Percentiles rank a stretch among this genome's conserved stretches.
Evolutionary conservation across 2,329 filamentous ascomycete genomes (phyloP).

Genomic region (Pseudogymnoascus sp.): DNA sequence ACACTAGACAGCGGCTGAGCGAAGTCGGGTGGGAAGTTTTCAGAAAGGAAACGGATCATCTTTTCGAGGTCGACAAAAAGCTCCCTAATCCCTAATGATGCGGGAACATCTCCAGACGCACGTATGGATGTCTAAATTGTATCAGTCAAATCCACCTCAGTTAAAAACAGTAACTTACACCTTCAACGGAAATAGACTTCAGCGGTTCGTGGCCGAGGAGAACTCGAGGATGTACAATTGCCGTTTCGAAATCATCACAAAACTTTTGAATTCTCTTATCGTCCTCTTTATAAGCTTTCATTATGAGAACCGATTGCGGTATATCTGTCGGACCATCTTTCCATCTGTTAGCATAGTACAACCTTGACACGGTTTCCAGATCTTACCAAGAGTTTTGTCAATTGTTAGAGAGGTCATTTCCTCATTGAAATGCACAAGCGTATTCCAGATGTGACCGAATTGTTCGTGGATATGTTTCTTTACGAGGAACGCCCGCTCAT

Average conservation of each 20-base stretch:
- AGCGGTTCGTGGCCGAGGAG: slow-evolving; percentile 30
- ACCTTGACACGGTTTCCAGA: background rate
- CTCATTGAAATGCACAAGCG: slow-evolving; percentile 55
- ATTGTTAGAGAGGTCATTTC: slow-evolving; percentile 49
- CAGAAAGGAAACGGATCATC: slow-evolving; percentile 44
- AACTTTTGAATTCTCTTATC: slow-evolving; percentile 52
- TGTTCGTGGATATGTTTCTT: slow-evolving; percentile 57
- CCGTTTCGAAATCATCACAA: slow-evolving; percentile 54
- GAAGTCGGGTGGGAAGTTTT: slow-evolving; percentile 45
- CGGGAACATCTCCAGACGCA: slow-evolving; percentile 30
- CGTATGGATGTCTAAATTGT: slow-evolving; percentile 35
- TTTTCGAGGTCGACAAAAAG: slow-evolving; percentile 47
- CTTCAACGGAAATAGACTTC: slow-evolving; percentile 35
- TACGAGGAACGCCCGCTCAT: slow-evolving; percentile 56
- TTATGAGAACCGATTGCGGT: slow-evolving; percentile 44
- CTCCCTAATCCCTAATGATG: slow-evolving; percentile 39
- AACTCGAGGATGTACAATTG: slow-evolving; percentile 54
- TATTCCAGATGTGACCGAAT: slow-evolving; percentile 63
- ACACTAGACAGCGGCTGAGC: slow-evolving; percentile 54
- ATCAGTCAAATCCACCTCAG: background rate
- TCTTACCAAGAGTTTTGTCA: slow-evolving; percentile 15
- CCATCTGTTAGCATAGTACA: background rate
- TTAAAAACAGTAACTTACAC: slow-evolving; percentile 27
- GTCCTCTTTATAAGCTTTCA: slow-evolving; percentile 53
- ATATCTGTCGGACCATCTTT: slow-evolving; percentile 45